Evolutionary conservation across 345 rosid species (phyloP).

Genomic region (Schrenkiella parvula): DNA sequence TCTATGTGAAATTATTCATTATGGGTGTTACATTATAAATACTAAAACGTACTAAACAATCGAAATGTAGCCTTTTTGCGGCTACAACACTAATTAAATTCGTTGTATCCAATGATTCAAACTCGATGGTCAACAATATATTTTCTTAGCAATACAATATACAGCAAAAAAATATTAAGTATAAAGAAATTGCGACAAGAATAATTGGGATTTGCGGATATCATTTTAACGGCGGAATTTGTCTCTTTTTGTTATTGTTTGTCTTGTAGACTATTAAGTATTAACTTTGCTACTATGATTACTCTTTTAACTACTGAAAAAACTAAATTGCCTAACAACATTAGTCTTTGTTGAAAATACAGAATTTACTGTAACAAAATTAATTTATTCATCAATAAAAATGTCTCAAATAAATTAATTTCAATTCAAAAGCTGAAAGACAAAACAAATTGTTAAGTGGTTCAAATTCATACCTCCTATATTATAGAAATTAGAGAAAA

Average conservation of each 20-base stretch:
- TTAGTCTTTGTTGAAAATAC: too few relatives aligned
- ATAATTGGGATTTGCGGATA: conserved; percentile 1
- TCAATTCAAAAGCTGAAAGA: too few relatives aligned
- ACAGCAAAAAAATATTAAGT: neutral
- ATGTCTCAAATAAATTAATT: too few relatives aligned
- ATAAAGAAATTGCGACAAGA: neutral
- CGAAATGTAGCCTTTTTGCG: conserved; percentile 19
- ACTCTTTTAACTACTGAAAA: too few relatives aligned
- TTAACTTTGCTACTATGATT: too few relatives aligned
- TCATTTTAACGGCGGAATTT: conserved; percentile 28
- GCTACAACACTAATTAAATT: conserved; percentile 18
- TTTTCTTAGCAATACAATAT: neutral
- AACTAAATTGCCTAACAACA: too few relatives aligned
- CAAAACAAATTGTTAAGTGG: too few relatives aligned
- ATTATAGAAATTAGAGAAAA: too few relatives aligned
- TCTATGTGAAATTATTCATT: conserved; percentile 13
- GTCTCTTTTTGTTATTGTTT: neutral
- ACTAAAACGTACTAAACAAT: neutral
- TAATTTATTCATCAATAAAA: too few relatives aligned
- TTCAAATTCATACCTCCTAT: too few relatives aligned
- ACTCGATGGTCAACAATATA: conserved; percentile 22
- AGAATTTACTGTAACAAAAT: too few relatives aligned
- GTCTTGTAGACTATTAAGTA: too few relatives aligned
- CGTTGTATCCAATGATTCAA: conserved; percentile 27
- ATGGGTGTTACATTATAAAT: conserved; percentile 12